Base-by-base conservation (phyloP, 2,329 filamentous ascomycete genomes). In the Nakataea oryzae region DNA sequence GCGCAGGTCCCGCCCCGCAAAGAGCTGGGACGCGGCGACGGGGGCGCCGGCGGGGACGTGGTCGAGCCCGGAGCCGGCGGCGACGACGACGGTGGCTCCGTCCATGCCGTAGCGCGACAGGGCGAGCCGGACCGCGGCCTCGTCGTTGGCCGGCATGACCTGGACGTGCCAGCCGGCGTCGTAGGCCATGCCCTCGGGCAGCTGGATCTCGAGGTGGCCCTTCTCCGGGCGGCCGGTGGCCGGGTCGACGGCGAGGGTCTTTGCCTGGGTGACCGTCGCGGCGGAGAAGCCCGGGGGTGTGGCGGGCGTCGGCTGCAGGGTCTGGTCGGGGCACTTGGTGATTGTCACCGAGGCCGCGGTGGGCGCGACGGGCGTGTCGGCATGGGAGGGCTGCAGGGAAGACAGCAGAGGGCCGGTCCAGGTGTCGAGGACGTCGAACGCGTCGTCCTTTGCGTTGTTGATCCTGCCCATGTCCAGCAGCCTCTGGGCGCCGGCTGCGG, bases 81-180 rank as follows among this genome's bases (percentile, higher is more conserved):
- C 78, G 1, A 76, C 80, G 13, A 86, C 70, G 61, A 79, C 75
- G 4, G 80, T 80, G 67, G 87, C 85, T 79, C 80, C 85, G 0
- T 83, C 78, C 2, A 88, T 72, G 2, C 78, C 75, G 63, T 86
- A 87, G 57, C 78, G 75, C 30, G 75, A 76, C 69, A 87, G 79
- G 0, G 80, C 82, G 27, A 82, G 76, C 27, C 78, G 77, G 7
- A 87, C 79, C 7, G 77, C 79, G 50, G 77, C 73, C 47, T 75
- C 74, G 2, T 81, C 81, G 66, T 87, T 87, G 24, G 85, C 72
- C 1, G 85, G 85, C 1, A 86, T 73, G 6, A 86, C 74, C 1
- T 82, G 81, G 7, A 87, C 76, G 66, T 87, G 87, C 67, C 87
- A 85, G n/a, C 84, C 85, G 17, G 81, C 78, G 41, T 78, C 76